Base-by-base conservation (phyloP, 208 protist genomes). In the Leishmania tarentolae region DNA sequence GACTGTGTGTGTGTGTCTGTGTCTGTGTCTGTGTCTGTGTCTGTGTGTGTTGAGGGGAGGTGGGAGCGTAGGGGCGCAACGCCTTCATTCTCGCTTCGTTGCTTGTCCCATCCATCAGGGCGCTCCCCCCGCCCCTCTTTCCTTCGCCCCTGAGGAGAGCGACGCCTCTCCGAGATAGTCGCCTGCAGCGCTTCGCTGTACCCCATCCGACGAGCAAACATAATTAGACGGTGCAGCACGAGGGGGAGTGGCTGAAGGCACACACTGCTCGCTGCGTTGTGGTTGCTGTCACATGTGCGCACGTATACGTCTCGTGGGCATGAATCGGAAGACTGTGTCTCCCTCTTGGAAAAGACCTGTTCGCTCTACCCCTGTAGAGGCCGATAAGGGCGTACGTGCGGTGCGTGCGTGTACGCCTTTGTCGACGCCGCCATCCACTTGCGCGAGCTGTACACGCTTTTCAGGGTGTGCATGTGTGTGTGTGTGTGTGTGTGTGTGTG, bases 1-100 rank as follows among this genome's bases (percentile, higher is more conserved):
- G 68, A 52, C 15, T 21, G 31, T 24, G 71, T 75, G 4, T 75
- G 70, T 75, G 17, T 75, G 70, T 75, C 8, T 75, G 70, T 57
- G 28, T 75, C 3, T 56, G n/a, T 56, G 47, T 59, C n/a, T n/a
- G n/a, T n/a, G n/a, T n/a, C n/a, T 15, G 2, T 52, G 8, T 2
- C 13, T 15, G 47, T 9, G 46, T 47, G 46, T 47, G 11, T 47
- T 47, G 24, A 57, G 42, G 46, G 46, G 46, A 8, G 11, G 46
- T 47, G 46, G 47, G 47, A 52, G 47, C 47, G 57, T 63, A 15
- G 19, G 21, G 0, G 57, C 9, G 57, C 28, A 24, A 17, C 56
- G 2, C 56, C 56, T 13, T 4, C 24, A 6, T 19, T n/a, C 21
- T 59, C 56, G 5, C 11, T 1, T 19, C 59, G 11, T 37, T 35